Evolutionary conservation across 257 asterid species (phyloP).

Genomic region (Solanum gandarillasii): DNA sequence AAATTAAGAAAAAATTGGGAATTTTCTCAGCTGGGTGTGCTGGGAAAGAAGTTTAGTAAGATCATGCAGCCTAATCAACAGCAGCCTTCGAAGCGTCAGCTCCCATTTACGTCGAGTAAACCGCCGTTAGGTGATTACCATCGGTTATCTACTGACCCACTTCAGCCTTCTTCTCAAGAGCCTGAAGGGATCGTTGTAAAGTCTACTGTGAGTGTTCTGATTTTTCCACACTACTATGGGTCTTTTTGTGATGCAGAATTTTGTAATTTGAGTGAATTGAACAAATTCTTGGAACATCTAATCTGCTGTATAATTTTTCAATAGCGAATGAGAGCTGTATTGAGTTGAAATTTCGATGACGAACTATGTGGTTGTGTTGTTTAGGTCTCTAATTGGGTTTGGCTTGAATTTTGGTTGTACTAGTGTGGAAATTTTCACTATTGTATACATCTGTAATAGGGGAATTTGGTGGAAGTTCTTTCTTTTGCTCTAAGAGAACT

Average conservation of each 20-base stretch:
- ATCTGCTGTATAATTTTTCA: not conserved
- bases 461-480: not conserved
- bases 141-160: conserved; percentile 42
- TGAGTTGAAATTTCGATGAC: not conserved
- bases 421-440: not conserved
- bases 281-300: not conserved
- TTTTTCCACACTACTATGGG: not conserved
- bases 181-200: conserved; percentile 50
- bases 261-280: not conserved
- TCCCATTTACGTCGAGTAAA: conserved; percentile 49
- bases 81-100: conserved; percentile 30
- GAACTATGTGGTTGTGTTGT: not conserved
- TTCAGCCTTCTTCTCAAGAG: conserved; percentile 15
- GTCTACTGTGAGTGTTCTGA: conserved; percentile 46
- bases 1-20: not conserved
- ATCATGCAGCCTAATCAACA: conserved; percentile 31
- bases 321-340: not conserved
- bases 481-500: not conserved
- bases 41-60: conserved; percentile 9
- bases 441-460: not conserved
- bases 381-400: conserved; percentile 10
- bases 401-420: not conserved
- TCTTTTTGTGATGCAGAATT: not conserved
- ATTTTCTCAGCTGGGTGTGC: conserved; percentile 5
- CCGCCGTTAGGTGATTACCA: conserved; percentile 73